Evolutionary conservation across 1,284 basidiomycete genomes (phyloP), one percentile per base, ranked within the genome.

Genomic region (Lignosus rhinocerotis): DNA sequence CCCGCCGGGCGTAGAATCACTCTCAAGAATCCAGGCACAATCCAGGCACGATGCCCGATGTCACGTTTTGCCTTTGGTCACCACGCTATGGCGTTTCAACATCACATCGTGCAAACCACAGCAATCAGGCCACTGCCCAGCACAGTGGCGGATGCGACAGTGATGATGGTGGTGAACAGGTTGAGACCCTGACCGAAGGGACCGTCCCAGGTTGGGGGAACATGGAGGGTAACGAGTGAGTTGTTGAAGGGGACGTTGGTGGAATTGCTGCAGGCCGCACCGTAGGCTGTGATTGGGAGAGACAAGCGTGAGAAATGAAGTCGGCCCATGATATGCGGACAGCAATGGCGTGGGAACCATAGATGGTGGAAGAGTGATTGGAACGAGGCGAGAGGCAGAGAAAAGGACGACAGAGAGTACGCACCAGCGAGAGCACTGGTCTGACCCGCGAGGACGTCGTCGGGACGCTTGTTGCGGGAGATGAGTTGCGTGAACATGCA

Each of bases 401-500:
- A 42, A 48, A 56, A 19, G 41, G 54, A 16, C 11, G 25, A 2
- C 12, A 43, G 31, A 21, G 3, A n/a, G 30, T 16, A 69, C 77
- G 58, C 55, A 85, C 87, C 84, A 39, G 67, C 68, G 32, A 90
- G 71, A 16, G 84, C 75, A 14, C 77, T 66, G 52, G 80, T 78
- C 19, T 82, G 83, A n/a, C 88, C 88, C 6, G 80, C 80, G 17
- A 76, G 75, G 32, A 74, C 70, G 68, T 87, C 83, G 25, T 78
- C 74, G 49, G 77, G 74, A 17, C 70, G 74, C 54, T 74, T 69
- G 69, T 87, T 85, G 36, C 71, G 72, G 7, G 68, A 65, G 64
- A 90, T 80, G 38, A 88, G 72, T 55, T 74, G 70, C 46, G 71
- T 70, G 68, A 87, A 85, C 77, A 86, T 80, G 75, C 88, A 90